Evolutionary conservation across 1,139 yeast species (phyloP).

Genomic region (Meyerozyma carpophila): DNA sequence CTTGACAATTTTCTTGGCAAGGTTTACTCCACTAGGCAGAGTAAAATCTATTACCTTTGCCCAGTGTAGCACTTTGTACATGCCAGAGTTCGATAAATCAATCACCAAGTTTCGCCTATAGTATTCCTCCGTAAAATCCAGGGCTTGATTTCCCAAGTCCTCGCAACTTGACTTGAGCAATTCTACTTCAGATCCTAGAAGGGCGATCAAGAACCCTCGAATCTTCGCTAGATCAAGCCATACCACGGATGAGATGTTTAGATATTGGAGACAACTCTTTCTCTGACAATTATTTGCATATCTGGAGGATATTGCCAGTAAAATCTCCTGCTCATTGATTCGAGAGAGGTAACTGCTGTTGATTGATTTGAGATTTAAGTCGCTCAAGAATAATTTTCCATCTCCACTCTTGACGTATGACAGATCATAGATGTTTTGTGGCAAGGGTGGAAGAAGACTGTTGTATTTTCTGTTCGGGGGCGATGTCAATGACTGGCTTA

Average conservation of each 20-base stretch:
- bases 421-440: constrained; percentile 22
- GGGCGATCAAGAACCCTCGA: constrained; percentile 20
- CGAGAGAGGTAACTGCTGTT: constrained; percentile 26
- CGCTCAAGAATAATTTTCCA: constrained; percentile 37
- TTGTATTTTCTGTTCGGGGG: constrained; percentile 29
- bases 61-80: constrained; percentile 12
- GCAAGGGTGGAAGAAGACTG: constrained; percentile 35
- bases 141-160: not conserved
- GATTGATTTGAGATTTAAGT: constrained; percentile 35
- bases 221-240: constrained; percentile 47
- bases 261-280: constrained; percentile 17
- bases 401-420: constrained; percentile 14
- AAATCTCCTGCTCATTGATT: constrained; percentile 34
- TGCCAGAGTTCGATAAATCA: constrained; percentile 11
- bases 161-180: not conserved
- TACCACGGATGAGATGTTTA: constrained; percentile 43
- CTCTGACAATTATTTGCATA: not conserved
- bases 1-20: constrained; percentile 28
- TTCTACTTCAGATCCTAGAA: constrained; percentile 3
- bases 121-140: not conserved
- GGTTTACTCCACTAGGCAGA: constrained; percentile 23
- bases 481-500: constrained; percentile 25
- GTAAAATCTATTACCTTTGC: constrained; percentile 23
- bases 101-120: constrained; percentile 1
- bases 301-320: constrained; percentile 17